A percentile compares a stretch with the other conserved stretches of the same genome.
These are phyloP conservation scores for Panicum virgatum DNA, from an alignment of 202 grass and related monocot species.

Conservation along the genomic window DNA sequence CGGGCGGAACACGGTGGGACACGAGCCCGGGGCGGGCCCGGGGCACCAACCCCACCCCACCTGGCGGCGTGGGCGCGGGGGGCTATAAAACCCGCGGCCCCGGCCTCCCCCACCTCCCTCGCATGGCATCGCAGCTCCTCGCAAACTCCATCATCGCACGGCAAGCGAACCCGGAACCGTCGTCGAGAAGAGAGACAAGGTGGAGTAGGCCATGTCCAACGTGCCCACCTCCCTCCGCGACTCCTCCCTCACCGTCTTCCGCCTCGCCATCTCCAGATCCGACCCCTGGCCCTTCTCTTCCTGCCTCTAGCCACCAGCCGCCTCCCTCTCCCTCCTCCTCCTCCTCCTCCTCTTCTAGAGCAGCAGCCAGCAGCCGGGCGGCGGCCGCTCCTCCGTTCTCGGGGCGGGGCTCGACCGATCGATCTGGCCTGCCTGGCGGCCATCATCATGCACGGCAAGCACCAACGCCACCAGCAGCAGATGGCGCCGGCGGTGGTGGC, in stretches of 20 bases:
- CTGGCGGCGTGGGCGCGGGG: neutral
- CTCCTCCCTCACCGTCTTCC: constrained; percentile 85
- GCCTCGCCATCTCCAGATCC: constrained; percentile 88
- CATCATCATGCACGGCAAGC: constrained; percentile 37
- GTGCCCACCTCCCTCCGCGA: constrained; percentile 85
- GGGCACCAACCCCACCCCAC: neutral
- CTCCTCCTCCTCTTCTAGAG: neutral
- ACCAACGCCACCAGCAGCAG: constrained; percentile 19
- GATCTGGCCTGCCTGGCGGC: neutral
- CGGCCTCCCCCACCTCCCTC: constrained; percentile 8
- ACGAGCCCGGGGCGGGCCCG: no score
- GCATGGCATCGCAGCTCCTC: constrained; percentile 22
- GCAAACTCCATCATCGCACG: neutral
- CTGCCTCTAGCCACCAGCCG: constrained; percentile 38
- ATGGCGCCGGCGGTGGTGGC: neutral
- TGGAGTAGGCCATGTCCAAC: constrained; percentile 80
- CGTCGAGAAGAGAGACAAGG: neutral
- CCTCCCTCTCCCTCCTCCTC: neutral
- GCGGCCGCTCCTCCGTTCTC: no score
- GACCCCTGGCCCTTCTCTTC: constrained; percentile 90
- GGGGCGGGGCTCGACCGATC: no score
- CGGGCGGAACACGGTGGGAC: no score
- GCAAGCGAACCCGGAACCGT: neutral
- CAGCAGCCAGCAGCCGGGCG: no score
- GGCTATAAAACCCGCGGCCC: constrained; percentile 46